Evolutionary conservation across 2,329 filamentous ascomycete species (phyloP).

Genomic region (Hypoxylon rubiginosum): DNA sequence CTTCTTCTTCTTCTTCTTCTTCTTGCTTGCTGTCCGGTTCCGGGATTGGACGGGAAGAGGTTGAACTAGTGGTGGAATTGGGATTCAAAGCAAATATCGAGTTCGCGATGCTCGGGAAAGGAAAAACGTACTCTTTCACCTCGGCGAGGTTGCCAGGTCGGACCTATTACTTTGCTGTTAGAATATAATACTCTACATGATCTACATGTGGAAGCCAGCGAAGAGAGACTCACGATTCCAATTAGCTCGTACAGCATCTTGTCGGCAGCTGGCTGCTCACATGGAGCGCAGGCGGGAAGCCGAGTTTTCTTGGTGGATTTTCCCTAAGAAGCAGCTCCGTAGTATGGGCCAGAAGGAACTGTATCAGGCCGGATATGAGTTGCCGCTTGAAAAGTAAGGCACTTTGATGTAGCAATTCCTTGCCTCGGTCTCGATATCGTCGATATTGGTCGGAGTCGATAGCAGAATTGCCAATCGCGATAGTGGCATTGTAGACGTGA

Average conservation of each 20-base stretch:
- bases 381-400: slow-evolving; percentile 5
- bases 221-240: slow-evolving; percentile 78
- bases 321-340: neutral
- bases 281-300: slow-evolving; percentile 23
- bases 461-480: slow-evolving; percentile 30
- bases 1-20: neutral
- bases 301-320: neutral
- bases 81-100: neutral
- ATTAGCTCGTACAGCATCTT: slow-evolving; percentile 95
- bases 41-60: neutral
- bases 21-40: neutral
- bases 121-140: slow-evolving; percentile 86
- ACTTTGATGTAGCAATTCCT: slow-evolving; percentile 7
- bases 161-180: slow-evolving; percentile 71
- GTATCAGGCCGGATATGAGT: neutral
- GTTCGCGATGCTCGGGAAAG: neutral
- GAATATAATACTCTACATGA: slow-evolving; percentile 12
- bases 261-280: slow-evolving; percentile 29
- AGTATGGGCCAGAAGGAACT: neutral
- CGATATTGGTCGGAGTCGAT: slow-evolving; percentile 7
- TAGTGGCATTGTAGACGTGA: slow-evolving; percentile 15
- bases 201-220: neutral
- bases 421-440: neutral
- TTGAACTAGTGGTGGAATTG: neutral
- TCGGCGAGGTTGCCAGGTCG: slow-evolving; percentile 90